Base-by-base conservation (phyloP, 2,329 filamentous ascomycete species). In the Penicillium concentricum region DNA sequence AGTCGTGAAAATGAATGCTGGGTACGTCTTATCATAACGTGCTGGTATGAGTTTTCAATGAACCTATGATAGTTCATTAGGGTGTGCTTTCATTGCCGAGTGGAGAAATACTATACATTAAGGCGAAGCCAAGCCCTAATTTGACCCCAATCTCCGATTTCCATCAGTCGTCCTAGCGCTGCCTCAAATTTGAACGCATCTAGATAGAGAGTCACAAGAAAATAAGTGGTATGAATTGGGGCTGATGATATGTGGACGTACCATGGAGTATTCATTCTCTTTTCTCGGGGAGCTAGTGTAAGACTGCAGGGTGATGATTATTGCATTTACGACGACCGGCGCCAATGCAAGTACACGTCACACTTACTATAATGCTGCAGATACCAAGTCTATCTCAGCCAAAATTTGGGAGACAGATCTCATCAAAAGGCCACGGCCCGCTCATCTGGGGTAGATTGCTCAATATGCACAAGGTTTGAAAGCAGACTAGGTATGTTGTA, bases 121-220 rank as follows among this genome's bases (percentile, higher is more conserved):
- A 68, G 51, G 30, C 78, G 68, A 28, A 81, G 59, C 5, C 79
- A 72, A 6, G 78, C 80, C 0, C 78, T 79, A 1, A 82, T 60
- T 57, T 79, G 79, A 28, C 71, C 72, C 80, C 79, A 82, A 34
- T 76, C 76, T 1, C 74, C 76, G 8, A 72, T 74, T 13, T 76
- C 69, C 8, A 82, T 59, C 15, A 82, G 63, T 15, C 60, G 64
- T 10, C 67, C 63, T 1, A 82, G 65, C 0, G 77, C 64, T 5
- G 42, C 51, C 2, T 68, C 65, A 2, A 82, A 68, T 43, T 69
- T 77, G 0, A 74, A 61, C 0, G 72, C 60, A 54, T 82, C 78
- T 4, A 82, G 71, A 1, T 13, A 10, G 2, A 30, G 28, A 2
- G 28, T 30, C 5, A 10, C 28, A 30, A 10, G 28, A 30, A 2